phyloP scores from a whole-genome alignment of 257 asterid species.

The Fraxinus americana region DNA sequence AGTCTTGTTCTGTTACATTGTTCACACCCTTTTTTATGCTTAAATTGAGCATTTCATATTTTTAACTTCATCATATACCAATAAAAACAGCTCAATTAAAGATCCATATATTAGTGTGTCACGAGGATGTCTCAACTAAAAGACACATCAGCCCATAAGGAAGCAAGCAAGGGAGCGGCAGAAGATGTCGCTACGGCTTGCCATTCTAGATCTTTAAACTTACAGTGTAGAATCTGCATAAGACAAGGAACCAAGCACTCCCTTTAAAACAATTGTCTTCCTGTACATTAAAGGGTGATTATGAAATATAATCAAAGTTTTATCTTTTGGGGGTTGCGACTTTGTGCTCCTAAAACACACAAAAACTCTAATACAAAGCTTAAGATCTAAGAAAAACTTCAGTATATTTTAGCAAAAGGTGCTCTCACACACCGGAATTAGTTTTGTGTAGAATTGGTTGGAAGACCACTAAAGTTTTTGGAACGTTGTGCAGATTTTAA shows the following conservation, averaged over 20 bases:
- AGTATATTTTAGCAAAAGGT: background rate
- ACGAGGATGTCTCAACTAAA: background rate
- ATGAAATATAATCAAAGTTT: background rate
- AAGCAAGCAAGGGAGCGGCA: background rate
- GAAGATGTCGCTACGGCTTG: background rate
- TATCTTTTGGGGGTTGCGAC: background rate
- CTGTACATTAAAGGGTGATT: background rate
- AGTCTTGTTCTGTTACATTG: background rate
- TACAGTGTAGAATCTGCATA: background rate
- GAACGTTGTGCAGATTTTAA: background rate
- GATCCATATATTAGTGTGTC: background rate
- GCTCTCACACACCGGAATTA: background rate
- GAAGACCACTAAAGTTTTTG: background rate
- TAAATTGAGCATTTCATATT: background rate
- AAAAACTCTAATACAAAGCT: background rate
- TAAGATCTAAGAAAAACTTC: background rate
- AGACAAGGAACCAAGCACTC: background rate
- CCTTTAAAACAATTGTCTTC: background rate
- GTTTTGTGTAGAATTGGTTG: background rate
- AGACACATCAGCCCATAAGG: background rate
- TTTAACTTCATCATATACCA: background rate
- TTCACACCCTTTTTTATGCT: background rate
- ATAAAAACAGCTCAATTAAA: background rate
- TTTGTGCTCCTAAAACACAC: background rate
- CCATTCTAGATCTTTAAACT: conserved; percentile 1